A percentile compares a stretch with the other conserved stretches of the same genome.
phyloP scores from a whole-genome alignment of 345 rosid species.

The Reutealis trisperma region DNA sequence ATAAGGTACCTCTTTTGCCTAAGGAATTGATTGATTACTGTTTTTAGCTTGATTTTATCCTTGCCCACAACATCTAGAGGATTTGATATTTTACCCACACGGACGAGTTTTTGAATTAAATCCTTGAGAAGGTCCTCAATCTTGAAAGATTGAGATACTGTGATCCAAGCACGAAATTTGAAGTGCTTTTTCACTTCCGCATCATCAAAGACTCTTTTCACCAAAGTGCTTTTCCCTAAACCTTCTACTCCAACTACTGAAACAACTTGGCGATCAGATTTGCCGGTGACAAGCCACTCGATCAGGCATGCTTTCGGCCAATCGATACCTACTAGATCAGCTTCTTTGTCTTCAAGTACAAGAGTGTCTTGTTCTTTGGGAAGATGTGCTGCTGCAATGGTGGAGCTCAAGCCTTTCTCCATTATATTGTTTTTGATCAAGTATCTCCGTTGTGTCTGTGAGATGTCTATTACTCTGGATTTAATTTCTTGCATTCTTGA shows the following conservation, averaged over 20 bases:
- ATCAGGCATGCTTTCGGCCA: conserved; percentile 19
- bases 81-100: neutral
- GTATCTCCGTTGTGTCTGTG: neutral
- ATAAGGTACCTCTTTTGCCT: conserved; percentile 21
- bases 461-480: conserved; percentile 10
- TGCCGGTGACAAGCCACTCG: conserved; percentile 21
- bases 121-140: conserved; percentile 15
- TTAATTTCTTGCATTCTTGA: conserved; percentile 13
- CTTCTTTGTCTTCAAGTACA: neutral
- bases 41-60: conserved; percentile 5
- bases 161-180: conserved; percentile 15
- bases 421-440: neutral
- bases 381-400: conserved; percentile 6
- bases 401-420: conserved; percentile 6
- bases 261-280: neutral
- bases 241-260: conserved; percentile 25
- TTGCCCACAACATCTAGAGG: neutral
- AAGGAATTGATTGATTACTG: conserved; percentile 3
- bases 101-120: conserved; percentile 9
- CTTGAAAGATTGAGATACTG: conserved; percentile 8
- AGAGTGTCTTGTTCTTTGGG: conserved; percentile 5
- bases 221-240: conserved; percentile 24
- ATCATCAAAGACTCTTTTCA: conserved; percentile 15
- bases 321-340: conserved; percentile 32
- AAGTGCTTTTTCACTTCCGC: conserved; percentile 18